Conservation (phyloP, 768 basidiomycete species). For the Cystobasidium ongulense region DNA sequence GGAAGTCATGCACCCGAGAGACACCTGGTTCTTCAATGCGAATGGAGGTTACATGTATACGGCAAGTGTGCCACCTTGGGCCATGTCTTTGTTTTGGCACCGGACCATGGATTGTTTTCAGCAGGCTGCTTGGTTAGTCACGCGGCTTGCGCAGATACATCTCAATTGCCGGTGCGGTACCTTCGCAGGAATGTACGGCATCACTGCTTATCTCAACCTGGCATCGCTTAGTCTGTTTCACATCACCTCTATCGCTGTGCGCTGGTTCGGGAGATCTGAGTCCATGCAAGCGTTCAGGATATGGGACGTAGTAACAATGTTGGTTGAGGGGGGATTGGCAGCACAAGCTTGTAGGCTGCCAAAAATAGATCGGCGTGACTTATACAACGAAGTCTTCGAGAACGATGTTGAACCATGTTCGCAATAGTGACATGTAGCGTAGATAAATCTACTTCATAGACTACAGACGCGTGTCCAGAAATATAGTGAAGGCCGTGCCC, state of each 20-base stretch:
- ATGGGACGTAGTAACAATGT: neutral
- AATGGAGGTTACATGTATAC: neutral
- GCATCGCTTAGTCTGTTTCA: neutral
- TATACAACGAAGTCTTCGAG: too few relatives aligned
- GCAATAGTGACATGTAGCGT: too few relatives aligned
- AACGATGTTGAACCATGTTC: too few relatives aligned
- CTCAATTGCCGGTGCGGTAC: neutral
- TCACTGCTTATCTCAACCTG: neutral
- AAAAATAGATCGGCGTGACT: too few relatives aligned
- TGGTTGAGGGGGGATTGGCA: neutral
- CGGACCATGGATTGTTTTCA: neutral
- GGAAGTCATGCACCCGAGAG: neutral
- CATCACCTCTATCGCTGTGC: neutral
- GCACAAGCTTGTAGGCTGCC: neutral
- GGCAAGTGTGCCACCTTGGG: neutral
- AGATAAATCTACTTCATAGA: too few relatives aligned
- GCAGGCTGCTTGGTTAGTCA: neutral
- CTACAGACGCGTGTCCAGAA: too few relatives aligned
- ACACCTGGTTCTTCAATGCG: neutral
- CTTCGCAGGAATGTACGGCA: neutral
- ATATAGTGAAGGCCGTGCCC: too few relatives aligned
- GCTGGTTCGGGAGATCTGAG: neutral
- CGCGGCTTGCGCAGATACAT: neutral
- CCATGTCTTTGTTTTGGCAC: neutral
- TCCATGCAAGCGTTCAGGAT: neutral